A percentile compares a stretch with the other conserved stretches of the same genome.
phyloP scores from a whole-genome alignment of 441 rosid genomes.

The Corymbia calophylla region DNA sequence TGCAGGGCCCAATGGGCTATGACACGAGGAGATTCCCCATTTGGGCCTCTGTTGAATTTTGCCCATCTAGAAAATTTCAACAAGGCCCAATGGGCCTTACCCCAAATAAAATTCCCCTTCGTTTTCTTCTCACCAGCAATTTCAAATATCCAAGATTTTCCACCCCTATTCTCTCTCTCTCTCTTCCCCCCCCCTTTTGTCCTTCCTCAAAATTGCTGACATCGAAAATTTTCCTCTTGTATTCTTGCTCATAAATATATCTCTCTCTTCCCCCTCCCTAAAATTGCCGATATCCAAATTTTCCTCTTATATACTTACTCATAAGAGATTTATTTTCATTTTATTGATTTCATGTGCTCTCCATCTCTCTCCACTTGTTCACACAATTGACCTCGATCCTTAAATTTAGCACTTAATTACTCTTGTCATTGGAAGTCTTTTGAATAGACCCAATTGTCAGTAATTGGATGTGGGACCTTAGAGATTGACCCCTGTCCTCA shows the following conservation, averaged over 20 bases:
- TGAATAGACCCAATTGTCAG: background rate
- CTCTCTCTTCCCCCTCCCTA: background rate
- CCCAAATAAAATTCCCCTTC: background rate
- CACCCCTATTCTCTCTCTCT: background rate
- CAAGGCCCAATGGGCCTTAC: background rate
- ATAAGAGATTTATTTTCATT: background rate
- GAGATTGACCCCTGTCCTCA: background rate
- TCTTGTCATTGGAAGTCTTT: background rate
- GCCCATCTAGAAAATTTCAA: background rate
- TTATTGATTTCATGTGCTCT: background rate
- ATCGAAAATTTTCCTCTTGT: background rate
- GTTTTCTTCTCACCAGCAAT: background rate
- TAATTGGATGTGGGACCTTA: background rate
- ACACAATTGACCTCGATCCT: background rate
- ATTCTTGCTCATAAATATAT: too few relatives aligned
- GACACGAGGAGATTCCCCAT: background rate
- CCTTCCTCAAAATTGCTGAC: background rate
- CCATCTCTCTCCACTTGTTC: fast-evolving
- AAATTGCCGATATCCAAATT: background rate
- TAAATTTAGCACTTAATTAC: background rate
- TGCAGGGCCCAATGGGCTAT: background rate
- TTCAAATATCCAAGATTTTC: background rate
- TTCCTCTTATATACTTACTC: background rate
- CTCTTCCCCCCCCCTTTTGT: too few relatives aligned
- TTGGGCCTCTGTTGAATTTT: background rate